Conservation (phyloP, 2,329 filamentous ascomycete species). For the Pseudopyricularia cyperi region DNA sequence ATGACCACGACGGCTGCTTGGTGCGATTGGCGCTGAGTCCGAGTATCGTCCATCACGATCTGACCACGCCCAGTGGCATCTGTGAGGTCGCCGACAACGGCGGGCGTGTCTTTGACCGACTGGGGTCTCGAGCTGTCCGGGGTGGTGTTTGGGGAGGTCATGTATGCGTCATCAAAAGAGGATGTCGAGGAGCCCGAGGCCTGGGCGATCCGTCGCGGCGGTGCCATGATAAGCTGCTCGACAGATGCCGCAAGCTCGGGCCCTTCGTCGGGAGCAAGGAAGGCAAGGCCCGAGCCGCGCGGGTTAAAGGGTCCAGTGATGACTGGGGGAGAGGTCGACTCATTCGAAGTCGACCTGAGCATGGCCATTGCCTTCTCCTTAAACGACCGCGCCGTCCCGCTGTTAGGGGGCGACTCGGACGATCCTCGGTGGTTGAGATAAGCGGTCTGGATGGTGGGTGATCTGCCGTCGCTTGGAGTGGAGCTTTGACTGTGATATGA, state of each 20-base stretch:
- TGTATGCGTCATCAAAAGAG: slow-evolving; percentile 23
- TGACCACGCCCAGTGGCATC: neutral
- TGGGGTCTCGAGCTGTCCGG: slow-evolving; percentile 29
- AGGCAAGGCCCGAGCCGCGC: neutral
- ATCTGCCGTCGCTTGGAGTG: neutral
- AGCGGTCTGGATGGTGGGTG: neutral
- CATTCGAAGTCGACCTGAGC: neutral
- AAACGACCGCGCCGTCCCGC: neutral
- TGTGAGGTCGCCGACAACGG: slow-evolving; percentile 8
- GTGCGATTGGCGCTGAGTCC: neutral
- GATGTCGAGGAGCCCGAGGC: slow-evolving; percentile 24
- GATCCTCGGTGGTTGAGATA: neutral
- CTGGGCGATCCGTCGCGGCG: neutral
- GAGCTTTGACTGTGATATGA: neutral
- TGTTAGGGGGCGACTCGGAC: neutral
- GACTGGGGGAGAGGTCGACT: neutral
- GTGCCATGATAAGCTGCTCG: neutral
- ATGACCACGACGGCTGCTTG: neutral
- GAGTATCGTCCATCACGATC: neutral
- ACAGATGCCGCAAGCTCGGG: neutral
- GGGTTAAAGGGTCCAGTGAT: neutral
- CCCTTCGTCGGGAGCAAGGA: slow-evolving; percentile 1
- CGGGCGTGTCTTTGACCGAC: slow-evolving; percentile 20
- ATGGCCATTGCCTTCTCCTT: slow-evolving; percentile 8
- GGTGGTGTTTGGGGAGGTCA: slow-evolving; percentile 22